A percentile compares a stretch with the other conserved stretches of the same genome.
phyloP scores from a whole-genome alignment of 192 early-diverging fungal species.

The Phycomyces blakesleeanus region DNA sequence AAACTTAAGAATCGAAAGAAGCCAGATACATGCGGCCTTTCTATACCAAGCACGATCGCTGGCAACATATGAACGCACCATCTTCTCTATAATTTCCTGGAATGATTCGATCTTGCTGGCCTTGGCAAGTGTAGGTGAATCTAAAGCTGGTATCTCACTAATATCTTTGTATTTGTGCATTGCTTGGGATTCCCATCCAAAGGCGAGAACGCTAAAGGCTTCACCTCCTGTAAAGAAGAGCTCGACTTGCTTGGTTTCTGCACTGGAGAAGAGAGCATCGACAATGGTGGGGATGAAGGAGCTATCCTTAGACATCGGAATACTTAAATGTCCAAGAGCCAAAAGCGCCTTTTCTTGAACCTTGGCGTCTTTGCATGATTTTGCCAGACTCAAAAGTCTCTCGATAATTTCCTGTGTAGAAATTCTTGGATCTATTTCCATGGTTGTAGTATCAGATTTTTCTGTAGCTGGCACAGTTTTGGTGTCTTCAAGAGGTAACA shows the following conservation, averaged over 20 bases:
- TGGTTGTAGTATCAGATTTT: slow-evolving; percentile 1
- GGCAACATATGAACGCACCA: slow-evolving; percentile 51
- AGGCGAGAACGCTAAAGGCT: slow-evolving; percentile 58
- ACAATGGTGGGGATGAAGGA: slow-evolving; percentile 29
- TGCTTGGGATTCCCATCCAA: slow-evolving; percentile 62
- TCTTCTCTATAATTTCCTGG: slow-evolving; percentile 43
- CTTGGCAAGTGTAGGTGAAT: slow-evolving; percentile 13
- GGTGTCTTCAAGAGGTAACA: slow-evolving; percentile 32
- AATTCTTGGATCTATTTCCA: slow-evolving; percentile 20
- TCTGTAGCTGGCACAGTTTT: background rate
- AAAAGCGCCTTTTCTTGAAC: slow-evolving; percentile 70
- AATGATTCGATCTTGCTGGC: slow-evolving; percentile 31
- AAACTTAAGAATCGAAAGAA: slow-evolving; percentile 75
- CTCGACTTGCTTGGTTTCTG: slow-evolving; percentile 73
- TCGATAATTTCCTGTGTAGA: slow-evolving; percentile 22
- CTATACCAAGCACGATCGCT: slow-evolving; percentile 49
- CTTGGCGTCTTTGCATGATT: slow-evolving; percentile 67
- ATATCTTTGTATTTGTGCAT: slow-evolving; percentile 74
- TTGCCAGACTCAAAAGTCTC: slow-evolving; percentile 40
- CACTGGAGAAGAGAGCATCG: slow-evolving; percentile 36
- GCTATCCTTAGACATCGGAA: slow-evolving; percentile 29
- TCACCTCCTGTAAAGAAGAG: slow-evolving; percentile 84
- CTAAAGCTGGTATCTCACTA: slow-evolving; percentile 34
- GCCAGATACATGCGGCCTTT: slow-evolving; percentile 76
- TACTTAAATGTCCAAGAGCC: slow-evolving; percentile 64